These are phyloP conservation scores for Penicillium robsamsonii DNA, from an alignment of 495 filamentous ascomycete genomes.

Conservation along the genomic window DNA sequence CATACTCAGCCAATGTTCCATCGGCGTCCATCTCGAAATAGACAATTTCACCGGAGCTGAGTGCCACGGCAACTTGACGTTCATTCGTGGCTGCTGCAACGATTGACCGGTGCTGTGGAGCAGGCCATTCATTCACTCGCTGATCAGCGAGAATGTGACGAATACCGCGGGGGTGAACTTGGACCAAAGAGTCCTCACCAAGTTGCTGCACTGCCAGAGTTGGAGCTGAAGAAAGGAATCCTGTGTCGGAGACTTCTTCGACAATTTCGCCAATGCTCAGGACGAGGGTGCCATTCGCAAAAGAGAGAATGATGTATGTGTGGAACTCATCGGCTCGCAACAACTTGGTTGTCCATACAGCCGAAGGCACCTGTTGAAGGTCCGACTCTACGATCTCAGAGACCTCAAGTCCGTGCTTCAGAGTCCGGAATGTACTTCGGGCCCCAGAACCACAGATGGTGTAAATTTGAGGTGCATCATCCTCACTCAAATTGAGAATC, in stretches of 20 bases:
- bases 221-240: slow-evolving; percentile 80
- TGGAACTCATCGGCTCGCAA: slow-evolving; percentile 82
- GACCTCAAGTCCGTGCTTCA: slow-evolving; percentile 90
- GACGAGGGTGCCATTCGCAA: slow-evolving; percentile 73
- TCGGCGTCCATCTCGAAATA: slow-evolving; percentile 97
- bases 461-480: slow-evolving; percentile 97
- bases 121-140: slow-evolving; percentile 89
- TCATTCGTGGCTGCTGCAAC: slow-evolving; percentile 95
- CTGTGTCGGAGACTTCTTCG: slow-evolving; percentile 89
- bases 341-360: slow-evolving; percentile 94
- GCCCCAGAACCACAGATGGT: slow-evolving; percentile 84
- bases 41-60: slow-evolving; percentile 93
- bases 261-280: slow-evolving; percentile 95
- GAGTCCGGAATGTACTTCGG: slow-evolving; percentile 80
- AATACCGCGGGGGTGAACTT: slow-evolving; percentile 94
- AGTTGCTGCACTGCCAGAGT: slow-evolving; percentile 92
- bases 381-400: slow-evolving; percentile 92
- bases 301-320: slow-evolving; percentile 70
- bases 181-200: slow-evolving; percentile 87
- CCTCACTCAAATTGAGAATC: slow-evolving; percentile 80
- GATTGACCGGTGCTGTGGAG: slow-evolving; percentile 89
- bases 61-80: slow-evolving; percentile 85
- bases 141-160: slow-evolving; percentile 79
- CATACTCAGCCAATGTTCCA: slow-evolving; percentile 86
- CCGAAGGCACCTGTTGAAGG: slow-evolving; percentile 77